A percentile compares a stretch with the other conserved stretches of the same genome.
phyloP scores from a whole-genome alignment of 306 rosid species.

The Notholithocarpus densiflorus region DNA sequence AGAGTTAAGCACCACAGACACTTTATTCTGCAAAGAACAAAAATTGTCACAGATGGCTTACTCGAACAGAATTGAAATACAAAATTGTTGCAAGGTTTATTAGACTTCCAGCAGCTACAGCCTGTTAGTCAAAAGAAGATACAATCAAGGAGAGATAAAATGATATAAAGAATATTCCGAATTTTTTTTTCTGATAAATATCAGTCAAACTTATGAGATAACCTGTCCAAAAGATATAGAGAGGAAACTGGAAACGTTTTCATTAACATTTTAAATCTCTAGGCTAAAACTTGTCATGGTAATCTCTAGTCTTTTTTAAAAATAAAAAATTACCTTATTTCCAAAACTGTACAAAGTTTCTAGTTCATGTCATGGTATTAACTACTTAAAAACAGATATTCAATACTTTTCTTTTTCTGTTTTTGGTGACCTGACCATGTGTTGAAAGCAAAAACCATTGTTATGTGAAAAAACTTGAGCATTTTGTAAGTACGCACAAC shows the following conservation, averaged over 20 bases:
- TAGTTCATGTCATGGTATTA: background rate
- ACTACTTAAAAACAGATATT: background rate
- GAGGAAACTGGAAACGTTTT: background rate
- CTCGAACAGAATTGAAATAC: constrained; percentile 73
- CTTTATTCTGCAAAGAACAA: constrained; percentile 11
- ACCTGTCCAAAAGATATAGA: background rate
- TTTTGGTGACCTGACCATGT: background rate
- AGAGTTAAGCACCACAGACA: constrained; percentile 10
- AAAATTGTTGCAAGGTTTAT: constrained; percentile 91
- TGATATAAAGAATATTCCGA: constrained; percentile 5
- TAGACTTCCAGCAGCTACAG: constrained; percentile 91
- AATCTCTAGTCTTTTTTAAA: no score
- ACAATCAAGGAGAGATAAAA: constrained; percentile 19
- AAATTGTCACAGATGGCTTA: constrained; percentile 32
- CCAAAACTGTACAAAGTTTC: background rate
- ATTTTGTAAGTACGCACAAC: background rate
- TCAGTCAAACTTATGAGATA: background rate
- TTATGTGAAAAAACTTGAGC: background rate
- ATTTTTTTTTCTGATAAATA: background rate
- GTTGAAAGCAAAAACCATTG: background rate
- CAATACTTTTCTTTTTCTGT: background rate
- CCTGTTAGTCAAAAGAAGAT: constrained; percentile 50
- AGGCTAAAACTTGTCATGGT: background rate
- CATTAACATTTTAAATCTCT: background rate
- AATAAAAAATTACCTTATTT: background rate